Evolutionary conservation across 306 rosid genomes (phyloP).

Genomic region (Mucuna pruriens): DNA sequence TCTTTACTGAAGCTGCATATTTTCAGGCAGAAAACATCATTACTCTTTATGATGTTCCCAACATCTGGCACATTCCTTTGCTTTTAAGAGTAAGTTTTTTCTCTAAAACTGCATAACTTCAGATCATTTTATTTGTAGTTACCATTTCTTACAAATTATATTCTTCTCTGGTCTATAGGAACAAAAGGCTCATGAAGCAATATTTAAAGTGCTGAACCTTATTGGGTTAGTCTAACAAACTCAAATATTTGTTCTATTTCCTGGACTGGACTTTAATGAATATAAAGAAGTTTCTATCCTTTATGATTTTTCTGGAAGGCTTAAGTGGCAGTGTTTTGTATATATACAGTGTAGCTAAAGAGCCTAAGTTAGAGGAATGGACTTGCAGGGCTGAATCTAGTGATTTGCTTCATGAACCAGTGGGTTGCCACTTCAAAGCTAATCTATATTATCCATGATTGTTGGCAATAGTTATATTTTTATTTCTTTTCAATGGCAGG

Average conservation of each 20-base stretch:
- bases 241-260: constrained; percentile 17
- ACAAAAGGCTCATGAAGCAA: constrained; percentile 85
- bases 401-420: constrained; percentile 66
- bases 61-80: constrained; percentile 97
- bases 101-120: constrained; percentile 25
- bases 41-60: constrained; percentile 93
- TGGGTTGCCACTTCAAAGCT: constrained; percentile 46
- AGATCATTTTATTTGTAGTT: constrained; percentile 26
- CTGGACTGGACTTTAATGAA: neutral
- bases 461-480: neutral
- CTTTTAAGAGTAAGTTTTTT: constrained; percentile 74
- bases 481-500: constrained; percentile 52
- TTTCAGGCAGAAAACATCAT: constrained; percentile 81
- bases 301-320: constrained; percentile 24
- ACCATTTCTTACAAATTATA: constrained; percentile 47
- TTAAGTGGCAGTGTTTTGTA: constrained; percentile 19
- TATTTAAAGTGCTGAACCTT: constrained; percentile 70
- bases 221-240: constrained; percentile 55
- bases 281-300: neutral
- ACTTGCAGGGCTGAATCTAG: constrained; percentile 64
- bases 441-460: constrained; percentile 22
- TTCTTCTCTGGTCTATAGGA: constrained; percentile 56
- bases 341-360: constrained; percentile 56
- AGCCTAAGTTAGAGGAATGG: constrained; percentile 74
- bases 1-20: constrained; percentile 31